These are phyloP conservation scores for Russula griseocarnosa DNA, from an alignment of 768 basidiomycete genomes.

Conservation along the genomic window DNA sequence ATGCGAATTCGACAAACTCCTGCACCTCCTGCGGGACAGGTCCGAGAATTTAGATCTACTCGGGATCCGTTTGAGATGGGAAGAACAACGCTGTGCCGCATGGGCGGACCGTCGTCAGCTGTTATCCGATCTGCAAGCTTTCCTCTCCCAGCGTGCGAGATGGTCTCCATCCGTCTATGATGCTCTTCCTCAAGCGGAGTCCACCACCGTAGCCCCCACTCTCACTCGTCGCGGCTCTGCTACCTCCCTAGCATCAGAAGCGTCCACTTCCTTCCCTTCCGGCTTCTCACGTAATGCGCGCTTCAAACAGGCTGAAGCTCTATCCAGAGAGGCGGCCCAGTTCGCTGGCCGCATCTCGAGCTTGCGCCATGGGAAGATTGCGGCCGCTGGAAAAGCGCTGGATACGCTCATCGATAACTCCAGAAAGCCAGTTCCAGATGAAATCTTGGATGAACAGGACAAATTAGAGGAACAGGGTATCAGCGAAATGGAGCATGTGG, in stretches of 20 bases:
- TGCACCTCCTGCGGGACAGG: constrained; percentile 78
- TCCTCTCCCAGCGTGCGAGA: constrained; percentile 60
- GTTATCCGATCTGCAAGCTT: constrained; percentile 55
- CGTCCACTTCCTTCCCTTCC: constrained; percentile 43
- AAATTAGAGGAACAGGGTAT: constrained; percentile 74
- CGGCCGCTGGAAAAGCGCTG: constrained; percentile 68
- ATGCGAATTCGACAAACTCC: constrained; percentile 76
- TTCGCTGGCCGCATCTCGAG: constrained; percentile 64
- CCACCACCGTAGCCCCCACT: constrained; percentile 29
- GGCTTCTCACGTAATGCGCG: constrained; percentile 67
- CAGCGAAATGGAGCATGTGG: constrained; percentile 61
- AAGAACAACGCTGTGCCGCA: constrained; percentile 64
- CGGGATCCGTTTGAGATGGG: constrained; percentile 70
- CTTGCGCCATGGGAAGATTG: constrained; percentile 65
- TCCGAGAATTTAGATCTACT: constrained; percentile 77
- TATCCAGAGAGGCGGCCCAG: constrained; percentile 77
- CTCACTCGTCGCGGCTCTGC: constrained; percentile 39
- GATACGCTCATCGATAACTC: constrained; percentile 84
- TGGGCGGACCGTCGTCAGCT: constrained; percentile 69
- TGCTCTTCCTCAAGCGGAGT: constrained; percentile 39
- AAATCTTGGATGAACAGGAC: constrained; percentile 87
- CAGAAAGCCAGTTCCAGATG: constrained; percentile 75
- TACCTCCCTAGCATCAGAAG: constrained; percentile 53
- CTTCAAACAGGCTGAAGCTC: constrained; percentile 69
- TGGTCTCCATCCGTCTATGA: constrained; percentile 75